Percentiles rank a stretch among this genome's conserved stretches.
Conservation (phyloP, 2,329 filamentous ascomycete species). For the Hypocrella siamensis region DNA sequence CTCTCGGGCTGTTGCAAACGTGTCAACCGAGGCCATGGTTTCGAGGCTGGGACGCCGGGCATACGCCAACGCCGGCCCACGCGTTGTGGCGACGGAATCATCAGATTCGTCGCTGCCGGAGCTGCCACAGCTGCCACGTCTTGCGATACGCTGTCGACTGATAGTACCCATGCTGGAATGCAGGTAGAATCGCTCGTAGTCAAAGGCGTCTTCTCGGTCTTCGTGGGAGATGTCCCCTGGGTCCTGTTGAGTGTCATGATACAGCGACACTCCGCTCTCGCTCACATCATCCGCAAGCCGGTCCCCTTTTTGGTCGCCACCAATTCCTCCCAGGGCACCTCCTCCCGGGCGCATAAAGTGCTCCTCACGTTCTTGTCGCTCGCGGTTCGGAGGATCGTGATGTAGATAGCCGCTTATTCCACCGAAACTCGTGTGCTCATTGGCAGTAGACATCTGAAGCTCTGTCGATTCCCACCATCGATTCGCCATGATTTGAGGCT, state of each 20-base stretch:
- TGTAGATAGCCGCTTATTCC: no score
- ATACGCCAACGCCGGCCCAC: constrained; percentile 22
- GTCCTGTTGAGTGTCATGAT: constrained; percentile 43
- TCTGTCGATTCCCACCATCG: no score
- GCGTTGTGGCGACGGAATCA: constrained; percentile 45
- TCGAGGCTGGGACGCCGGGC: constrained; percentile 28
- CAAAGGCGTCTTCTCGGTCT: constrained; percentile 86
- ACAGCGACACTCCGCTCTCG: constrained; percentile 48
- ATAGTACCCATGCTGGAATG: constrained; percentile 81
- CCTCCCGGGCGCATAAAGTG: no score
- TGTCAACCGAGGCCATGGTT: constrained; percentile 34
- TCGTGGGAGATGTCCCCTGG: constrained; percentile 57
- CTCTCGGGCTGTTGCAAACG: constrained; percentile 42
- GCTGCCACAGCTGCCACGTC: constrained; percentile 27
- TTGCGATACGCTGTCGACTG: constrained; percentile 21
- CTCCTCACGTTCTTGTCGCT: no score
- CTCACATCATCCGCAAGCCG: constrained; percentile 24
- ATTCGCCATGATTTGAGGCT: no score
- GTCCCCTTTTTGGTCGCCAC: constrained; percentile 1
- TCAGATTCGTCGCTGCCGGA: constrained; percentile 40
- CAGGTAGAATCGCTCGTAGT: constrained; percentile 91
- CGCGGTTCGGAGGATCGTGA: no score
- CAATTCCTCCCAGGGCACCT: no score
- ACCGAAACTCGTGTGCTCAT: no score
- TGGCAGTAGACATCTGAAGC: no score